Evolutionary conservation across 768 basidiomycete species (phyloP).

Genomic region (Kwoniella europaea): DNA sequence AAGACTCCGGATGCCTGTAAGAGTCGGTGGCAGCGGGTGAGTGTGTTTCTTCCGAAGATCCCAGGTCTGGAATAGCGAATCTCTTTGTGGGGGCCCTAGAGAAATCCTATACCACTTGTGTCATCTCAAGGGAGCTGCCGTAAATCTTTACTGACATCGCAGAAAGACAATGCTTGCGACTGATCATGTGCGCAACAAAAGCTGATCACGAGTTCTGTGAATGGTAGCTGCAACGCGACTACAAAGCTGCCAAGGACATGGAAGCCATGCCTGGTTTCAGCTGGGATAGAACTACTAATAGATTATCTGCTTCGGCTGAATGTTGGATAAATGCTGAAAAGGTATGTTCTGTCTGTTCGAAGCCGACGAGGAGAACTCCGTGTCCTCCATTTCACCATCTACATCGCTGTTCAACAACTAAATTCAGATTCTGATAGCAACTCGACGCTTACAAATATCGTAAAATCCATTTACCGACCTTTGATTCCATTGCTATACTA

Average conservation of each 20-base stretch:
- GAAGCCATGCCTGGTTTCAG: slow-evolving; percentile 42
- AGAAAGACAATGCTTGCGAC: no score
- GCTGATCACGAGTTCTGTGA: no score
- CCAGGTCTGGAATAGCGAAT: neutral
- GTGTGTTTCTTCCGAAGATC: neutral
- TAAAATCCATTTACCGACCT: slow-evolving; percentile 39
- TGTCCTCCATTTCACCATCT: neutral
- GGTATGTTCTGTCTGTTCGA: slow-evolving; percentile 20
- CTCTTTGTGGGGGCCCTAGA: neutral
- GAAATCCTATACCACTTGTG: neutral
- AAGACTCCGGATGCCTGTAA: slow-evolving; percentile 54
- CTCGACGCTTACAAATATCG: slow-evolving; percentile 41
- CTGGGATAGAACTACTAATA: slow-evolving; percentile 30
- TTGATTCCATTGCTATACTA: slow-evolving; percentile 35
- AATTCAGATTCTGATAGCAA: slow-evolving; percentile 8
- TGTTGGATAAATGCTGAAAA: slow-evolving; percentile 42
- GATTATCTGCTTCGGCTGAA: slow-evolving; percentile 31
- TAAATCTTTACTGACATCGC: neutral
- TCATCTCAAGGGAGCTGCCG: neutral
- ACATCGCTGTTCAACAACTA: neutral
- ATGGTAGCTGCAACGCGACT: slow-evolving; percentile 42
- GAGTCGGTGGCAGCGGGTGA: slow-evolving; percentile 48
- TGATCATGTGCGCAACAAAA: no score
- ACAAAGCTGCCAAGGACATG: slow-evolving; percentile 43
- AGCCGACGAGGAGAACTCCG: no score